Percentiles rank a stretch among this genome's conserved stretches.
Evolutionary conservation across 2,329 filamentous ascomycete genomes (phyloP).

Genomic region (Neopestalotiopsis rosae): DNA sequence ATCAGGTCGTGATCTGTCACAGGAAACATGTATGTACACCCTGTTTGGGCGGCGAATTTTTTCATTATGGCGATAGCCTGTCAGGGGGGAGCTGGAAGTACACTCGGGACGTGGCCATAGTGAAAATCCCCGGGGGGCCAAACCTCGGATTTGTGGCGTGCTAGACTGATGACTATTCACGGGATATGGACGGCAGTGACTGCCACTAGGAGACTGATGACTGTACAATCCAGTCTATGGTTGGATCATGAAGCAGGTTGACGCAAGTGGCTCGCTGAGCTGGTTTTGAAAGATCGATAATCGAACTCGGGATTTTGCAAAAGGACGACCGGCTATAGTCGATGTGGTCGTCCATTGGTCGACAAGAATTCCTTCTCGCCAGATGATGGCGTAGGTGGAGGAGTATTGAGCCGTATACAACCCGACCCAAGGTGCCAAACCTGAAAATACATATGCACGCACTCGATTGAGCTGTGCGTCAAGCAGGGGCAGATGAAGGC

Average conservation of each 20-base stretch:
- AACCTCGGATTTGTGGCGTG: neutral
- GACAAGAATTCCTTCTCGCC: neutral
- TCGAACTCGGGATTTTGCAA: neutral
- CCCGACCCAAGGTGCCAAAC: neutral
- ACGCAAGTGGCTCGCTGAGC: slow-evolving; percentile 11
- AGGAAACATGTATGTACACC: neutral
- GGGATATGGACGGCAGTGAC: neutral
- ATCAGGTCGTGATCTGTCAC: slow-evolving; percentile 4
- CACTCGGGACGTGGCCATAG: neutral
- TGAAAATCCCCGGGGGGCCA: neutral
- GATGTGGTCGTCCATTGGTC: neutral
- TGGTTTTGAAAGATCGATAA: neutral
- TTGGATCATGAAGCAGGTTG: slow-evolving; percentile 6
- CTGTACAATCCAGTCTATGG: neutral
- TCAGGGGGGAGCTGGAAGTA: neutral
- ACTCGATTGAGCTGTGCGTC: slow-evolving; percentile 17
- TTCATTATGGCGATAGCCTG: neutral
- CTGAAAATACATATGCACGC: neutral
- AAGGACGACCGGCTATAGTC: slow-evolving; percentile 3
- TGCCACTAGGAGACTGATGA: neutral
- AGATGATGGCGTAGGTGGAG: slow-evolving; percentile 10
- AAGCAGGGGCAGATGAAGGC: neutral
- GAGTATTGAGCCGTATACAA: neutral
- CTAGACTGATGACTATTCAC: neutral
- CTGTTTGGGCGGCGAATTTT: neutral